Percentiles rank a stretch among this genome's conserved stretches.
Conservation (phyloP, 2,329 filamentous ascomycete species). For the Epicoccum nigrum region DNA sequence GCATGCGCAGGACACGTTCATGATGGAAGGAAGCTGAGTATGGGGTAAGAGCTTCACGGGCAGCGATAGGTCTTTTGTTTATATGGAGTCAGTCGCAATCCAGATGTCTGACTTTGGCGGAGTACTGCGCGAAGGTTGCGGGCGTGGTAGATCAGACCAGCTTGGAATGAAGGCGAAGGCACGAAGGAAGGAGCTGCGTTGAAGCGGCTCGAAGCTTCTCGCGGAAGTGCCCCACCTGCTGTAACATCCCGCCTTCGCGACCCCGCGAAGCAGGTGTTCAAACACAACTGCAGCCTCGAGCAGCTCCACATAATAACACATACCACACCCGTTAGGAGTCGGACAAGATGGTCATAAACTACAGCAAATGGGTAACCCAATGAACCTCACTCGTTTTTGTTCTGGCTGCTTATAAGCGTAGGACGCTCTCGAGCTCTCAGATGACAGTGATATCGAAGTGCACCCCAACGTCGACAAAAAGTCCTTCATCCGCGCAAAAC, state of each 20-base stretch:
- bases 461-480: conserved; percentile 99
- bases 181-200: conserved; percentile 1
- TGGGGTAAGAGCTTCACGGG: background rate
- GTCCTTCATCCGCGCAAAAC: conserved; percentile 98
- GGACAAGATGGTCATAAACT: conserved; percentile 64
- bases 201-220: conserved; percentile 36
- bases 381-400: background rate
- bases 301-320: conserved; percentile 19
- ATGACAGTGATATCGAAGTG: conserved; percentile 97
- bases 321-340: conserved; percentile 6
- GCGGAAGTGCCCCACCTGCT: conserved; percentile 16
- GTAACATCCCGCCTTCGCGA: conserved; percentile 7
- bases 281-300: conserved; percentile 18
- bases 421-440: conserved; percentile 93
- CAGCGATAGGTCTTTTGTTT: no score
- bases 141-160: background rate
- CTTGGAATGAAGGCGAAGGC: no score
- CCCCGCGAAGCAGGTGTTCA: conserved; percentile 19
- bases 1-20: conserved; percentile 64
- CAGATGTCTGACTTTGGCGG: no score
- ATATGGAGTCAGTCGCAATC: no score
- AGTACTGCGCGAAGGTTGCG: no score
- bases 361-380: conserved; percentile 71
- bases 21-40: conserved; percentile 3
- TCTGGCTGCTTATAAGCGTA: conserved; percentile 41